Percentiles rank a stretch among this genome's conserved stretches.
These are phyloP conservation scores for Sporothrix protearum DNA, from an alignment of 2,329 filamentous ascomycete species.

Conservation along the genomic window DNA sequence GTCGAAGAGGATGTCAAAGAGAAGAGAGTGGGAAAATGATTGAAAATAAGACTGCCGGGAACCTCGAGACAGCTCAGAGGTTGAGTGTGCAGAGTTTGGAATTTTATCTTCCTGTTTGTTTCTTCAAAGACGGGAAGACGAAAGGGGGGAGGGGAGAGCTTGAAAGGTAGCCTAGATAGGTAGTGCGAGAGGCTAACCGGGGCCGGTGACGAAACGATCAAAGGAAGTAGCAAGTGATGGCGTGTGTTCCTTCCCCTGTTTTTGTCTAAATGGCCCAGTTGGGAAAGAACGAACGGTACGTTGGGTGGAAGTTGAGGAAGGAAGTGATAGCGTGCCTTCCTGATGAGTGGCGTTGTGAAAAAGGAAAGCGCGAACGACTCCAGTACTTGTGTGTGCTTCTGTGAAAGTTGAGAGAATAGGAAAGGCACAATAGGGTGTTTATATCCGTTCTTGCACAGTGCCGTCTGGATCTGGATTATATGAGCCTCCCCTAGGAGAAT, in stretches of 20 bases:
- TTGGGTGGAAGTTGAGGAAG: background rate
- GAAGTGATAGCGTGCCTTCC: conserved; percentile 5
- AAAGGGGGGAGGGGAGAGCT: background rate
- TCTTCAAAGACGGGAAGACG: background rate
- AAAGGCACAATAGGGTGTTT: background rate
- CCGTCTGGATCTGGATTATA: background rate
- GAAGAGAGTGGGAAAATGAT: background rate
- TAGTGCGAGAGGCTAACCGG: conserved; percentile 25
- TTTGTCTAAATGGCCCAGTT: conserved; percentile 8
- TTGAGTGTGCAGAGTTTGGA: background rate
- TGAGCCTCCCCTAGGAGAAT: background rate
- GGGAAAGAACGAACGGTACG: background rate
- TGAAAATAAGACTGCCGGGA: background rate
- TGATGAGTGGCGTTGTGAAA: background rate
- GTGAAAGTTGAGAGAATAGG: background rate
- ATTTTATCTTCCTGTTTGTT: background rate
- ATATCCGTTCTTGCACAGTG: background rate
- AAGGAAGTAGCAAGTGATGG: conserved; percentile 15
- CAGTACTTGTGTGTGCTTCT: background rate
- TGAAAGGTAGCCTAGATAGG: conserved; percentile 22
- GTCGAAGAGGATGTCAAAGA: background rate
- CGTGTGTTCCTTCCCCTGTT: background rate
- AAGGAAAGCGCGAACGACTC: background rate
- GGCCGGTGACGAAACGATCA: conserved; percentile 18
- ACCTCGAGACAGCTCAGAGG: background rate